Evolutionary conservation across 1,139 yeast genomes (phyloP).

Genomic region (Saccharomycopsis phalli): DNA sequence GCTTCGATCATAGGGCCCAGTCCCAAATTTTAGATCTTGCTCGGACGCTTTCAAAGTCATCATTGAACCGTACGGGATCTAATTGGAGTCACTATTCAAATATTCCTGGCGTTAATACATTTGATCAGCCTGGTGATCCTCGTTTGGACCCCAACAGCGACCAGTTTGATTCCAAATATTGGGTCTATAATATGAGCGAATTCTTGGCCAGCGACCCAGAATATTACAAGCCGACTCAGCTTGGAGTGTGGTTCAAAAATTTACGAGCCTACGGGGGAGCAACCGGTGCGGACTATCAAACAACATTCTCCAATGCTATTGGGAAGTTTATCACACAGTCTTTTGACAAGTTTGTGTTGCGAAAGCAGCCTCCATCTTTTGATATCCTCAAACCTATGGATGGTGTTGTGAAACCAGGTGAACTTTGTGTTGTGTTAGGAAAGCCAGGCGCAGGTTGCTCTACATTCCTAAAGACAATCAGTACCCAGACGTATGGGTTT

Average conservation of each 20-base stretch:
- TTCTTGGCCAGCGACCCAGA: constrained; percentile 51
- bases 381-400: constrained; percentile 63
- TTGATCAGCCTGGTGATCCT: constrained; percentile 20
- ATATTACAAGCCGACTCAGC: constrained; percentile 49
- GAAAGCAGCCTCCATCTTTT: constrained; percentile 25
- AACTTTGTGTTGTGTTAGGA: constrained; percentile 67
- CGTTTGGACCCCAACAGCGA: constrained; percentile 32
- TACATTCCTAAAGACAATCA: constrained; percentile 61
- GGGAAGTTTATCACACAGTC: constrained; percentile 16
- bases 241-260: constrained; percentile 64
- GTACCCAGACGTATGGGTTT: constrained; percentile 68
- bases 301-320: constrained; percentile 52
- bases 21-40: constrained; percentile 41
- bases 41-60: constrained; percentile 24
- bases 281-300: constrained; percentile 70
- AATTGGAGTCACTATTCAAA: neutral
- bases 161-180: constrained; percentile 50
- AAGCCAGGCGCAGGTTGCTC: constrained; percentile 86
- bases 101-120: neutral
- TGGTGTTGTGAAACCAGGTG: constrained; percentile 61
- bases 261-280: constrained; percentile 70
- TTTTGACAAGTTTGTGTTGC: neutral
- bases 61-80: constrained; percentile 3
- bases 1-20: constrained; percentile 30
- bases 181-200: constrained; percentile 65